These are phyloP conservation scores for Hypoxylon lenormandii DNA, from an alignment of 495 filamentous ascomycete genomes.

Conservation along the genomic window DNA sequence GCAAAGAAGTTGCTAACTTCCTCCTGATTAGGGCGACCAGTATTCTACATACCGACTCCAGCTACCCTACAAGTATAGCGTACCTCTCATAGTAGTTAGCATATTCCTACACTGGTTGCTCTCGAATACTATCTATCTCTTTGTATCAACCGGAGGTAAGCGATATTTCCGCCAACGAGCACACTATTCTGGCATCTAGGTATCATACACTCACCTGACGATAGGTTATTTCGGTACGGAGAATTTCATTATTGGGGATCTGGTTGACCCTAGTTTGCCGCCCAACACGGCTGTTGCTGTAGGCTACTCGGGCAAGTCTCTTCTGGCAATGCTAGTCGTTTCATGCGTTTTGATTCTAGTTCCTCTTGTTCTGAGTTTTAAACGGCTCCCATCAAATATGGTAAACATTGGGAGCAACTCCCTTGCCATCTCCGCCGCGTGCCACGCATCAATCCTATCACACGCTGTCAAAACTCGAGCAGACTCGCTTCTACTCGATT, in stretches of 20 bases:
- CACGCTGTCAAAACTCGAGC: conserved; percentile 1
- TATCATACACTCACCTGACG: not conserved
- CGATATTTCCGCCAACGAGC: not conserved
- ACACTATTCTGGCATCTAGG: not conserved
- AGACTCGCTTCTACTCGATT: conserved; percentile 1
- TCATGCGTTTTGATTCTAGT: conserved; percentile 25
- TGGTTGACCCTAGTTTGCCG: conserved; percentile 30
- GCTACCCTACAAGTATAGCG: conserved; percentile 45
- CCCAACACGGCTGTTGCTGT: conserved; percentile 34
- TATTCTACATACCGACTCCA: conserved; percentile 55
- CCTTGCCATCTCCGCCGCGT: conserved; percentile 37
- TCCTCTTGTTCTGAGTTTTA: conserved; percentile 21
- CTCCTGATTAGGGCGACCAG: conserved; percentile 47
- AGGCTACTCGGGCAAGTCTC: conserved; percentile 31
- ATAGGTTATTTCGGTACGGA: conserved; percentile 36
- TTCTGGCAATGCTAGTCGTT: conserved; percentile 20
- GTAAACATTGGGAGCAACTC: conserved; percentile 39
- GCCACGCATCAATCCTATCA: conserved; percentile 36
- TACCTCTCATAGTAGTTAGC: conserved; percentile 36
- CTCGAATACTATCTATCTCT: conserved; percentile 39
- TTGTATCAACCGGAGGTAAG: conserved; percentile 35
- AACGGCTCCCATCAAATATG: conserved; percentile 33
- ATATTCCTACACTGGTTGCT: conserved; percentile 42
- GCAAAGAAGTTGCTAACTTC: not conserved
- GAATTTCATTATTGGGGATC: not conserved